phyloP scores from a whole-genome alignment of 805 yeast species.

The Candida patagonica region DNA sequence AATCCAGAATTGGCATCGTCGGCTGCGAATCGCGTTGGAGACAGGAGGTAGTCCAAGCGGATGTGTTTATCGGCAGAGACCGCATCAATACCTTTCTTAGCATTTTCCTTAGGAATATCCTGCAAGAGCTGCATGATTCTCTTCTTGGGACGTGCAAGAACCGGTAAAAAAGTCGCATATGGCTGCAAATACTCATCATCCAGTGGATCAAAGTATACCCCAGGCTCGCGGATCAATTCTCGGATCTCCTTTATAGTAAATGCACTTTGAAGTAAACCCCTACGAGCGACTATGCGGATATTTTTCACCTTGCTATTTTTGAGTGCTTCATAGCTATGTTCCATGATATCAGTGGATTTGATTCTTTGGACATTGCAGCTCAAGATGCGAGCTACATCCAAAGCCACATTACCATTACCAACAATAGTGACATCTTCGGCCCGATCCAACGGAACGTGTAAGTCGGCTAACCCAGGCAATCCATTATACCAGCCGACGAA shows the following conservation, averaged over 20 bases:
- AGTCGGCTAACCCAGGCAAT: slow-evolving; percentile 49
- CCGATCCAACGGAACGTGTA: slow-evolving; percentile 49
- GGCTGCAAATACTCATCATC: slow-evolving; percentile 25
- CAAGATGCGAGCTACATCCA: slow-evolving; percentile 79
- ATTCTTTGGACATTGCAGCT: slow-evolving; percentile 52
- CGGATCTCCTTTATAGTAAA: slow-evolving; percentile 89
- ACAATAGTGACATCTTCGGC: slow-evolving; percentile 64
- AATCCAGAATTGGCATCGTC: slow-evolving; percentile 28
- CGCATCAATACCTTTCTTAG: background rate
- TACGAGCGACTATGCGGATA: slow-evolving; percentile 71
- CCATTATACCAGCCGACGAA: slow-evolving; percentile 98
- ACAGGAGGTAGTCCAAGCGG: slow-evolving; percentile 53
- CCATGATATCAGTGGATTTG: slow-evolving; percentile 63
- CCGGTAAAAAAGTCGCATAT: slow-evolving; percentile 19
- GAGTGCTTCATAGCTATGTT: slow-evolving; percentile 48
- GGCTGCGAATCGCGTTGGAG: slow-evolving; percentile 47
- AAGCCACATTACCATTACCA: slow-evolving; percentile 97
- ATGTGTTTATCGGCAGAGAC: slow-evolving; percentile 20
- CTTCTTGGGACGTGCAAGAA: slow-evolving; percentile 46
- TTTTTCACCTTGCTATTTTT: slow-evolving; percentile 44
- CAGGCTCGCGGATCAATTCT: slow-evolving; percentile 61
- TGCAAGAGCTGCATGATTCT: slow-evolving; percentile 56
- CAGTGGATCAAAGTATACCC: slow-evolving; percentile 37
- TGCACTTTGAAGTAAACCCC: slow-evolving; percentile 74
- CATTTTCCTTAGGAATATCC: slow-evolving; percentile 36